A percentile compares a stretch with the other conserved stretches of the same genome.
phyloP scores from a whole-genome alignment of 768 basidiomycete genomes.

The Boletus subcaerulescens region DNA sequence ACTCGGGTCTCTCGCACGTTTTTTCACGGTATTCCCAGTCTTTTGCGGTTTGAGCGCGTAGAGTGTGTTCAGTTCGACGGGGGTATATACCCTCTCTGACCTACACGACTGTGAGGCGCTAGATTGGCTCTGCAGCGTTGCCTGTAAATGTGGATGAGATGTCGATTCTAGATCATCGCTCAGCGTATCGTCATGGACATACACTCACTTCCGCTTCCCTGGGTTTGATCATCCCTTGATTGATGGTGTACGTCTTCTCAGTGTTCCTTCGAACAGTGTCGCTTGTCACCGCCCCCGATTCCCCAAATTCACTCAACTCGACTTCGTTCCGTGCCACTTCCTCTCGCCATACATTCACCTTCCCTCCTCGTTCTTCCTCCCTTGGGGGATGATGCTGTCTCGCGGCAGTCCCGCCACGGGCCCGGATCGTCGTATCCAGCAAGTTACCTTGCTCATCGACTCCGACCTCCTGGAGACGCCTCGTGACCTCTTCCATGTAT shows the following conservation, averaged over 20 bases:
- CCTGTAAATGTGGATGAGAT: conserved; percentile 8
- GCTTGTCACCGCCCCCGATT: conserved; percentile 9
- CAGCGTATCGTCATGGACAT: not conserved
- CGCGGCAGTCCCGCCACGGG: conserved; percentile 1
- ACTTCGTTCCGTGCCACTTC: conserved; percentile 42
- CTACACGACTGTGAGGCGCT: conserved; percentile 19
- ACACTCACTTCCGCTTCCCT: conserved; percentile 23
- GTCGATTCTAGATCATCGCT: not conserved
- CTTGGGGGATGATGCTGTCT: conserved; percentile 7
- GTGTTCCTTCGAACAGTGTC: conserved; percentile 11
- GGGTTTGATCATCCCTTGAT: conserved; percentile 14
- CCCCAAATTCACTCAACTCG: conserved; percentile 23
- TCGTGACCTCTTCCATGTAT: conserved; percentile 32
- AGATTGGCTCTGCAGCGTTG: conserved; percentile 21
- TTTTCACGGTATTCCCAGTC: conserved; percentile 8
- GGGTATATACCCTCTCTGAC: conserved; percentile 25
- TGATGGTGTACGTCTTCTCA: conserved; percentile 10
- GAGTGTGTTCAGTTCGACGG: conserved; percentile 18
- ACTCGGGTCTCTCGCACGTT: conserved; percentile 21
- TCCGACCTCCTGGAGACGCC: conserved; percentile 35
- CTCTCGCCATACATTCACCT: conserved; percentile 56
- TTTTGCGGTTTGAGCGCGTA: conserved; percentile 20
- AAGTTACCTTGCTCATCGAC: conserved; percentile 29
- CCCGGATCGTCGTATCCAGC: conserved; percentile 15
- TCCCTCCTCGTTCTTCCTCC: conserved; percentile 24